Evolutionary conservation across 768 basidiomycete genomes (phyloP), one percentile per base, ranked within the genome.

Genomic region (Mycena pura): DNA sequence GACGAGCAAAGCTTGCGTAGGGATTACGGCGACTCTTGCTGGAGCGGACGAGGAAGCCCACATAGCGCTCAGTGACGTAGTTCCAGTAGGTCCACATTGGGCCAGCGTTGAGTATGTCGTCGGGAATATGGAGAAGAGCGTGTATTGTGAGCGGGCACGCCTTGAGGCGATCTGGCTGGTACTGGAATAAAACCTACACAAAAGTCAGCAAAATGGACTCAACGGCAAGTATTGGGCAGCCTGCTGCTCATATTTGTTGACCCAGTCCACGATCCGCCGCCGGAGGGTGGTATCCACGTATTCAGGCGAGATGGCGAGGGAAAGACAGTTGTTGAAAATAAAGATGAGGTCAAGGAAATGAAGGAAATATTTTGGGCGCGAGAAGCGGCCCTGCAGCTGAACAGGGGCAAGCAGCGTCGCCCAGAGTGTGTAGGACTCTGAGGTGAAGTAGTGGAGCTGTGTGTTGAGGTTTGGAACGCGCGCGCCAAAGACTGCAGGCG

Each of bases 1-100:
- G 51, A 21, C 51, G 51, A 21, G 51, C 27, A 21, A 53, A 53
- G 38, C 36, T 53, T 32, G 38, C 51, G 39, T 53, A 39, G 7
- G 51, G 51, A 24, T 25, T 11, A 24, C 28, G 19, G 9, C 51
- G 51, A 13, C 34, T 39, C n/a, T 53, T 11, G 13, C 9, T 14
- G 19, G 13, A 11, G 6, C n/a, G 6, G 11, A 14, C 24, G 39
- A 53, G 51, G 39, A 6, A 41, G 11, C 51, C 51, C 7, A 11
- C 9, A 22, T 19, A 53, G 6, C 51, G 34, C 38, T 53, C n/a
- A n/a, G n/a, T n/a, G n/a, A n/a, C n/a, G n/a, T n/a, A n/a, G n/a
- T n/a, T n/a, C n/a, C n/a, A n/a, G n/a, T n/a, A n/a, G n/a, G n/a
- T n/a, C n/a, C n/a, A n/a, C n/a, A n/a, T n/a, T n/a, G n/a, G n/a